phyloP scores from a whole-genome alignment of 495 filamentous ascomycete species.

The Pseudoneurospora amorphoporcata region DNA sequence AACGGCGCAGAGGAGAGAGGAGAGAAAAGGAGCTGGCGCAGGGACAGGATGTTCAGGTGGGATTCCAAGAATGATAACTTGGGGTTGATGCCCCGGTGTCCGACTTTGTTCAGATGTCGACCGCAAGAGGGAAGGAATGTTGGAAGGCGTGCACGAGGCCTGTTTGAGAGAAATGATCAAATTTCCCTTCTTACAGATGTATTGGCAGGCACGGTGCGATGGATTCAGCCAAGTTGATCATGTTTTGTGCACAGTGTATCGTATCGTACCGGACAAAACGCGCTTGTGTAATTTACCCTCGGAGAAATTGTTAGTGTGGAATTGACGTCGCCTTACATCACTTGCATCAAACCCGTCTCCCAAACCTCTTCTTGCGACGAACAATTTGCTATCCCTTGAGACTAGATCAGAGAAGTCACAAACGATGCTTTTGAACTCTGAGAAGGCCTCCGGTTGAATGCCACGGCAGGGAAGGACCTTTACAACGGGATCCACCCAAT shows the following conservation, averaged over 20 bases:
- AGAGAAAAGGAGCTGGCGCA: background rate
- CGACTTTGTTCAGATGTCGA: background rate
- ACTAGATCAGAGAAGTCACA: background rate
- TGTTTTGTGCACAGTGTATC: background rate
- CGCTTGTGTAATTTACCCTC: background rate
- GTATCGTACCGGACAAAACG: background rate
- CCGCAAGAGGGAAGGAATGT: background rate
- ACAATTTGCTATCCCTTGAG: background rate
- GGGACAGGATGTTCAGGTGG: background rate
- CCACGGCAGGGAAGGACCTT: background rate
- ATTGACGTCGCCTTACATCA: background rate
- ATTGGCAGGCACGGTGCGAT: background rate
- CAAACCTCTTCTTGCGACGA: background rate
- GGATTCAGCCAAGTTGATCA: background rate
- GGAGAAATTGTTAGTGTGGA: background rate
- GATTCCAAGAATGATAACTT: background rate
- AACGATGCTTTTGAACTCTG: background rate
- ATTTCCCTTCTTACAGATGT: background rate
- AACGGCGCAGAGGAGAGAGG: background rate
- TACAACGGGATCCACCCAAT: background rate
- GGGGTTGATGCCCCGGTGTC: background rate
- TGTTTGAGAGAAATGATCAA: background rate
- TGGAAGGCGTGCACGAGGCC: background rate
- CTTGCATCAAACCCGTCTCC: background rate
- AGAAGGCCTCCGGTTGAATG: background rate